A percentile compares a stretch with the other conserved stretches of the same genome.
phyloP scores from a whole-genome alignment of 495 filamentous ascomycete genomes.

The Aspergillus ellipticus region DNA sequence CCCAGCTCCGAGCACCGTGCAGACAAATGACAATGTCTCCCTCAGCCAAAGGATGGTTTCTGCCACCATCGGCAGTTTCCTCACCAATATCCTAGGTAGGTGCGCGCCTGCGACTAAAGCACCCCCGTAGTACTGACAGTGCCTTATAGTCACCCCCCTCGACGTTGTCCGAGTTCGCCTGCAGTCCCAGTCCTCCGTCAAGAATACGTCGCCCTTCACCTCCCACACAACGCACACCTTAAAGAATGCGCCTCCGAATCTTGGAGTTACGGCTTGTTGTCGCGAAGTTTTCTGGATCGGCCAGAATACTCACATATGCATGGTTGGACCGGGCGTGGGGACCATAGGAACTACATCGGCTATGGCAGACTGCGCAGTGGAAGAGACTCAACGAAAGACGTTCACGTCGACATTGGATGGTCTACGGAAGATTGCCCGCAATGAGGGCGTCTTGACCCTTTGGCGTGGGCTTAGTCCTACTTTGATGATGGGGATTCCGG shows the following conservation, averaged over 20 bases:
- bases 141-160: conserved; percentile 75
- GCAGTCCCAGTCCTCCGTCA: conserved; percentile 69
- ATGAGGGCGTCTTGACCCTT: conserved; percentile 81
- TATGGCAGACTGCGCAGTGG: conserved; percentile 72
- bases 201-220: conserved; percentile 36
- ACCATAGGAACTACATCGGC: conserved; percentile 28
- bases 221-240: conserved; percentile 54
- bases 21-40: conserved; percentile 55
- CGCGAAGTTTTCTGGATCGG: conserved; percentile 96
- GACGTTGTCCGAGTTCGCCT: conserved; percentile 95
- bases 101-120: neutral
- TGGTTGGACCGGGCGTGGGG: conserved; percentile 51
- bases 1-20: conserved; percentile 18
- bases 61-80: conserved; percentile 81
- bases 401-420: conserved; percentile 91
- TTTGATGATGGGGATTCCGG: conserved; percentile 87
- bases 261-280: conserved; percentile 93
- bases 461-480: conserved; percentile 95
- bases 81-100: conserved; percentile 86
- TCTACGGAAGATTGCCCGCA: conserved; percentile 89
- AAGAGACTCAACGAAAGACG: conserved; percentile 75
- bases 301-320: conserved; percentile 77
- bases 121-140: conserved; percentile 11
- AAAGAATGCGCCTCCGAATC: conserved; percentile 63
- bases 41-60: conserved; percentile 89